phyloP scores from a whole-genome alignment of 305 asterid species.

The Euphrasia arctica region DNA sequence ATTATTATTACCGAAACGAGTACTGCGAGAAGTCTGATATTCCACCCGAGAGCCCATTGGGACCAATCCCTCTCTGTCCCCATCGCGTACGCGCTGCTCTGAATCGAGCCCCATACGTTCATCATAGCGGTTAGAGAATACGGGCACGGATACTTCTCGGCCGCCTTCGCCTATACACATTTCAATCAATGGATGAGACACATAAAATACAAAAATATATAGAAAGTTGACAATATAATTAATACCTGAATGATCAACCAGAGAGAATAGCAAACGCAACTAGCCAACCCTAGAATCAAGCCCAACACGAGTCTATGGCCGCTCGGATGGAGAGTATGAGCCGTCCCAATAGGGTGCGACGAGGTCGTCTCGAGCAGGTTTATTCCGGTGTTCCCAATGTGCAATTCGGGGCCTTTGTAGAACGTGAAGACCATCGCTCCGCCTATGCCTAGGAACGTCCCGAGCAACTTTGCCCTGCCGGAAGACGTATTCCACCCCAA shows the following conservation, averaged over 20 bases:
- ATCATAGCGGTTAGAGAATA: constrained; percentile 66
- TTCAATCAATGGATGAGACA: background rate
- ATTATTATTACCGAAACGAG: constrained; percentile 35
- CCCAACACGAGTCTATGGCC: constrained; percentile 39
- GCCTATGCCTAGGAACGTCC: constrained; percentile 52
- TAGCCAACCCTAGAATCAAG: constrained; percentile 37
- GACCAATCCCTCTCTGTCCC: constrained; percentile 51
- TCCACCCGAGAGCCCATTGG: constrained; percentile 64
- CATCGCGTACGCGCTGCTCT: constrained; percentile 39
- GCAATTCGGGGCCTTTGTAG: constrained; percentile 57
- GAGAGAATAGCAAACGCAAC: constrained; percentile 48
- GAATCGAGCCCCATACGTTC: constrained; percentile 52
- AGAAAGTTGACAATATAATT: background rate
- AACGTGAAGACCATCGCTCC: constrained; percentile 83
- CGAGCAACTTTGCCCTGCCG: constrained; percentile 71
- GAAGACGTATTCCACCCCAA: constrained; percentile 44
- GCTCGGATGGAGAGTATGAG: background rate
- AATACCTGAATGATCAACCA: constrained; percentile 68
- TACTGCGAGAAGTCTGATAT: constrained; percentile 52
- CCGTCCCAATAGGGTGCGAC: constrained; percentile 15
- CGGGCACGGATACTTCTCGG: constrained; percentile 62
- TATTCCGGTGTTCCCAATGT: constrained; percentile 38
- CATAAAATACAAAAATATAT: background rate
- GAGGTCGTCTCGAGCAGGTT: constrained; percentile 37
- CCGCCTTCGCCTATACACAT: constrained; percentile 43